phyloP scores from a whole-genome alignment of 306 rosid genomes.

The Cicer pinnatifidum region DNA sequence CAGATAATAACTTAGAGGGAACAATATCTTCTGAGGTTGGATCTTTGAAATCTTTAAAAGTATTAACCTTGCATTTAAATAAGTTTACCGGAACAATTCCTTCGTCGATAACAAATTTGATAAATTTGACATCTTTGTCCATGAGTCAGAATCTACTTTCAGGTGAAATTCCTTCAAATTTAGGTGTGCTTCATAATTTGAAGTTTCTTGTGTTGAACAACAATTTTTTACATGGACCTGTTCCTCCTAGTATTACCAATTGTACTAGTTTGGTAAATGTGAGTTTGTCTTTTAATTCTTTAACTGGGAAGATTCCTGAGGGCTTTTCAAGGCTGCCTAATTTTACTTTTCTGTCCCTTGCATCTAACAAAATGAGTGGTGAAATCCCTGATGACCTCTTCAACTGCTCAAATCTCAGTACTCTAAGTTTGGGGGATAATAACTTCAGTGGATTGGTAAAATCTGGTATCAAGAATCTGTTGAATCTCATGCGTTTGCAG shows the following conservation, averaged over 20 bases:
- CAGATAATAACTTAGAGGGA: conserved; percentile 71
- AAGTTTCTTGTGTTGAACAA: conserved; percentile 52
- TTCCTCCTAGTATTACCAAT: conserved; percentile 74
- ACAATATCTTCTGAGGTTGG: conserved; percentile 69
- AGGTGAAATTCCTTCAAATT: conserved; percentile 73
- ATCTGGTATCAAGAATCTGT: conserved; percentile 63
- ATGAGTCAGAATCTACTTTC: conserved; percentile 67
- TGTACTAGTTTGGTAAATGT: conserved; percentile 61
- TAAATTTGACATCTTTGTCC: conserved; percentile 64
- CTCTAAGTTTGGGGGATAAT: conserved; percentile 58
- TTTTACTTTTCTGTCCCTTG: conserved; percentile 61
- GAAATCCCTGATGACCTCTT: conserved; percentile 79
- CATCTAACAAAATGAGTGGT: conserved; percentile 65
- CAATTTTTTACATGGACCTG: conserved; percentile 59
- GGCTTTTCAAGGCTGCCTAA: conserved; percentile 67
- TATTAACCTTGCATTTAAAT: conserved; percentile 67
- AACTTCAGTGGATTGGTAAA: conserved; percentile 65
- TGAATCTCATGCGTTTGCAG: conserved; percentile 50
- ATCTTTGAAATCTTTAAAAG: conserved; percentile 62
- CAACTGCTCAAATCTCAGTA: conserved; percentile 66
- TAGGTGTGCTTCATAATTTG: conserved; percentile 71
- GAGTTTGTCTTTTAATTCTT: conserved; percentile 52
- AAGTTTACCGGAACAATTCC: conserved; percentile 71
- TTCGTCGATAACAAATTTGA: conserved; percentile 67
- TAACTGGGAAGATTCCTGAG: conserved; percentile 70